phyloP scores from a whole-genome alignment of 2,329 filamentous ascomycete genomes.

The Juglanconis sp. region DNA sequence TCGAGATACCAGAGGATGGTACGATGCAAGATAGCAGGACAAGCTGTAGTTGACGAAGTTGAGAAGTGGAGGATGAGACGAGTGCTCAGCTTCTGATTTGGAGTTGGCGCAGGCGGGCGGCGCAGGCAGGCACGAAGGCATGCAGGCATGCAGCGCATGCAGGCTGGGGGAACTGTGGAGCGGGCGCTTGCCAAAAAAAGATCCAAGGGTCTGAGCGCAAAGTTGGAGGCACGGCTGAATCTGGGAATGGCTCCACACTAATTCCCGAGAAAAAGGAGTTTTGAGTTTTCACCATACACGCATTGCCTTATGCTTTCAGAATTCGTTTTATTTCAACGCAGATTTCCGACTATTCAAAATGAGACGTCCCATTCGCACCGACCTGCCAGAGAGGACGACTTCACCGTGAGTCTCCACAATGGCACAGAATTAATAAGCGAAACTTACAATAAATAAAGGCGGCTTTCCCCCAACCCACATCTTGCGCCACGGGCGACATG shows the following conservation, averaged over 20 bases:
- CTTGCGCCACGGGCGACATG: not conserved
- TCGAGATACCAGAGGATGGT: conserved; percentile 4
- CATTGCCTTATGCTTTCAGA: not conserved
- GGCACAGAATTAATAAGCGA: not conserved
- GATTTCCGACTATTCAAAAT: not conserved
- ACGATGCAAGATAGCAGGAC: not conserved
- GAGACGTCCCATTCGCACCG: not conserved
- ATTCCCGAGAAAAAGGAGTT: too few relatives aligned
- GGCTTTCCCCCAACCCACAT: not conserved
- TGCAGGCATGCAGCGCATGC: not conserved
- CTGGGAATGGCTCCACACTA: too few relatives aligned
- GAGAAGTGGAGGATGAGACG: not conserved
- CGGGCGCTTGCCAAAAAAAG: not conserved
- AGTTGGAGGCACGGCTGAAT: too few relatives aligned
- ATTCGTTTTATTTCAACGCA: not conserved
- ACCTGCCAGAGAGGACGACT: not conserved
- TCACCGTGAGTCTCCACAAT: not conserved
- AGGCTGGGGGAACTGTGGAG: not conserved
- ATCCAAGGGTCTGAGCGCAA: too few relatives aligned
- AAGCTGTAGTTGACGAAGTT: not conserved
- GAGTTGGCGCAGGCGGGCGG: not conserved
- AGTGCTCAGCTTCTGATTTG: conserved; percentile 1
- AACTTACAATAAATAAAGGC: not conserved
- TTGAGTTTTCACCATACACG: too few relatives aligned
- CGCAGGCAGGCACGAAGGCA: not conserved